Evolutionary conservation across 495 filamentous ascomycete genomes (phyloP).

Genomic region (Pseudevernia furfuracea): DNA sequence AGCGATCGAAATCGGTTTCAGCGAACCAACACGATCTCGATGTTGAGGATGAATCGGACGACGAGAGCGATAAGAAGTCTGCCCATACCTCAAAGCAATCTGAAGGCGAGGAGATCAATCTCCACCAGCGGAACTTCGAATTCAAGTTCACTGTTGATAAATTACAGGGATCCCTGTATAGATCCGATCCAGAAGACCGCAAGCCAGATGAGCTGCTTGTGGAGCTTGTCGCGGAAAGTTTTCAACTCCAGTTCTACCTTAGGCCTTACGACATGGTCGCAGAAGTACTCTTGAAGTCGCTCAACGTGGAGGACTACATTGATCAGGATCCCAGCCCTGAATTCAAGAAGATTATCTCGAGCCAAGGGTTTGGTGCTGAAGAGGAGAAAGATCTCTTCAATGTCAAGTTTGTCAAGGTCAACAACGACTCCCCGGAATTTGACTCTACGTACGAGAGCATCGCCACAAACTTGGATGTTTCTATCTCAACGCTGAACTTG

Average conservation of each 20-base stretch:
- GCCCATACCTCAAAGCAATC: slow-evolving; percentile 55
- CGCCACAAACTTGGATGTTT: slow-evolving; percentile 84
- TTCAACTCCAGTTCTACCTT: slow-evolving; percentile 78
- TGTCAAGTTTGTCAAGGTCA: slow-evolving; percentile 83
- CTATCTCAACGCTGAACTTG: slow-evolving; percentile 90
- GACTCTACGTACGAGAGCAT: slow-evolving; percentile 85
- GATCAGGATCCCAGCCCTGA: slow-evolving; percentile 81
- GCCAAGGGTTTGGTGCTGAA: slow-evolving; percentile 64
- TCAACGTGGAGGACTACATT: slow-evolving; percentile 93
- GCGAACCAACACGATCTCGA: slow-evolving; percentile 68
- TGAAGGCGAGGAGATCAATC: slow-evolving; percentile 53
- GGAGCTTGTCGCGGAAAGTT: slow-evolving; percentile 84
- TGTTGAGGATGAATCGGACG: slow-evolving; percentile 67
- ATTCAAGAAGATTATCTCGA: slow-evolving; percentile 93
- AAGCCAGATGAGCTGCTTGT: slow-evolving; percentile 76
- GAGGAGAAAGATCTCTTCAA: slow-evolving; percentile 75
- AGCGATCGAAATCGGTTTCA: slow-evolving; percentile 54
- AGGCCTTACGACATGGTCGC: slow-evolving; percentile 87
- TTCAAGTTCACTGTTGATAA: slow-evolving; percentile 93
- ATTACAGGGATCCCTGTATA: slow-evolving; percentile 83
- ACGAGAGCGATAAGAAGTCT: slow-evolving; percentile 47
- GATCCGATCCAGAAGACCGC: slow-evolving; percentile 70
- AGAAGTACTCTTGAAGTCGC: slow-evolving; percentile 73
- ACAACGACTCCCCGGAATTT: slow-evolving; percentile 86
- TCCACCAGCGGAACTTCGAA: slow-evolving; percentile 84